These are phyloP conservation scores for Serendipita sp. DNA, from an alignment of 768 basidiomycete genomes.

Conservation along the genomic window DNA sequence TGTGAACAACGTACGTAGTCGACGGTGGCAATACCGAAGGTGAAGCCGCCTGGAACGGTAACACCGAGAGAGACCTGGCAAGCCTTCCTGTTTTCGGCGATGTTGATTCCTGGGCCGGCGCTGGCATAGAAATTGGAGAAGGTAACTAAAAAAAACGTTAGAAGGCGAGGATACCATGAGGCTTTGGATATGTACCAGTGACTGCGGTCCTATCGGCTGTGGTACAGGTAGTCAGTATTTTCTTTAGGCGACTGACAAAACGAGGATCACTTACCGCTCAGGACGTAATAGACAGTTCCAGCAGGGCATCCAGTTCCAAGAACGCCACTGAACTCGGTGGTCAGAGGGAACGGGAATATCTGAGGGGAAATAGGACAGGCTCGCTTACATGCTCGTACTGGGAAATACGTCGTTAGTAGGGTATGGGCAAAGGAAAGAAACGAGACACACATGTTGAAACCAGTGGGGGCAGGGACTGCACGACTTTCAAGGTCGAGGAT, in stretches of 20 bases:
- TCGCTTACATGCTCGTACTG: conserved; percentile 5
- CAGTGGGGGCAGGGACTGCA: not conserved
- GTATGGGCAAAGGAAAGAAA: not conserved
- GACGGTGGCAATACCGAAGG: conserved; percentile 5
- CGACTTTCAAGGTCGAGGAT: not conserved
- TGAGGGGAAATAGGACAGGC: not conserved
- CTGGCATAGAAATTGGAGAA: not conserved
- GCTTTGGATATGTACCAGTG: not conserved
- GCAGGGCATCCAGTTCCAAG: not conserved
- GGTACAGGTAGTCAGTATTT: not conserved
- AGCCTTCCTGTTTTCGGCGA: not conserved
- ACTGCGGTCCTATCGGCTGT: not conserved
- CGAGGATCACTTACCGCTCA: not conserved
- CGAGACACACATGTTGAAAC: conserved; percentile 5
- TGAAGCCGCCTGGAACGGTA: not conserved
- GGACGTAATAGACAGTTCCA: not conserved
- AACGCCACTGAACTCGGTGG: not conserved
- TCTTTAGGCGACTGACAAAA: not conserved
- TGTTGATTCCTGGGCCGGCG: not conserved
- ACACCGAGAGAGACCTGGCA: not conserved
- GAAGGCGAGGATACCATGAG: not conserved
- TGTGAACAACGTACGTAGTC: not conserved
- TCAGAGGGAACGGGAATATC: not conserved
- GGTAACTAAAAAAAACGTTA: not conserved
- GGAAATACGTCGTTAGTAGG: not conserved